Evolutionary conservation across 1,284 basidiomycete genomes (phyloP).

Genomic region (Apiotrichum domesticum): DNA sequence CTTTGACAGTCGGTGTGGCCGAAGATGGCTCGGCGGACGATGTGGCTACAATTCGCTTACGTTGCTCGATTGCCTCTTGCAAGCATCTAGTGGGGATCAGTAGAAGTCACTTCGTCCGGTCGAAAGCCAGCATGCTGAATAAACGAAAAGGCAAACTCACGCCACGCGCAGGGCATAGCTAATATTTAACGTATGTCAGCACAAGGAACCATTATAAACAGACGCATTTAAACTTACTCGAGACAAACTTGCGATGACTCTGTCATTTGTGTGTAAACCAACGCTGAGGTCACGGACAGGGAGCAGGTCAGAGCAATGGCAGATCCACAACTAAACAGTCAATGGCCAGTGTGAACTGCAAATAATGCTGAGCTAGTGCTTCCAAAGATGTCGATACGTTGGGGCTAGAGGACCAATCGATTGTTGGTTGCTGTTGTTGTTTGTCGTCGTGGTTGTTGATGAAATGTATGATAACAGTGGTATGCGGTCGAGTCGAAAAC

Average conservation of each 20-base stretch:
- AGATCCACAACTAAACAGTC: no score
- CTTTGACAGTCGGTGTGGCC: conserved; percentile 4
- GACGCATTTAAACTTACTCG: neutral
- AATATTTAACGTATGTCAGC: neutral
- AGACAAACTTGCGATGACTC: neutral
- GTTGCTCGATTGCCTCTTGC: conserved; percentile 22
- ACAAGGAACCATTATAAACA: neutral
- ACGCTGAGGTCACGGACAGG: neutral
- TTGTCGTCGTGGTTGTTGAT: no score
- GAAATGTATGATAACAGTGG: no score
- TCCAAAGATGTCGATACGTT: no score
- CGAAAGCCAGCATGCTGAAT: neutral
- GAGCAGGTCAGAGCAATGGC: no score
- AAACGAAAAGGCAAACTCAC: conserved; percentile 15
- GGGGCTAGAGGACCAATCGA: no score
- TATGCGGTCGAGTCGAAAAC: no score
- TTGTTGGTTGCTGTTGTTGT: no score
- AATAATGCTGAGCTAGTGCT: no score
- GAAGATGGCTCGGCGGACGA: neutral
- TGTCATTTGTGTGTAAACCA: neutral
- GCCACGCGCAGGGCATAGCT: conserved; percentile 37
- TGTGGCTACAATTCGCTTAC: conserved; percentile 7
- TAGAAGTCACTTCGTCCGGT: neutral
- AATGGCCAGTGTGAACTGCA: no score
- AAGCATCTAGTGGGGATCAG: conserved; percentile 20